phyloP scores from a whole-genome alignment of 257 asterid species.

The Nicotiana tabacum region DNA sequence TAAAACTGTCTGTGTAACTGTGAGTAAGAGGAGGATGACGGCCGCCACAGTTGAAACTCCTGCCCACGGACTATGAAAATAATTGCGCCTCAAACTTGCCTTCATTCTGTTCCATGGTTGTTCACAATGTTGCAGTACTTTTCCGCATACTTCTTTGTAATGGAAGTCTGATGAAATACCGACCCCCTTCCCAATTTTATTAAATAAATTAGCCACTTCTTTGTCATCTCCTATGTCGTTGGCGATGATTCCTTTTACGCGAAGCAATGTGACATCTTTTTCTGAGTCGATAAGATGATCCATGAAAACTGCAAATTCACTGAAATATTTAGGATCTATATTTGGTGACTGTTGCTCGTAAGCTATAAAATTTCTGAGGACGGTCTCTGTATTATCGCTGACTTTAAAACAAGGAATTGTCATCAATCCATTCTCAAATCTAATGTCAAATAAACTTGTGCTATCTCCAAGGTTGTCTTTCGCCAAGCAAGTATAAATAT shows the following conservation, averaged over 20 bases:
- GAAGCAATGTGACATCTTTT: constrained; percentile 11
- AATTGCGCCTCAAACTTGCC: constrained; percentile 17
- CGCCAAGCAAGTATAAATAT: background rate
- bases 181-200: background rate
- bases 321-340: background rate
- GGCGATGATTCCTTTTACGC: background rate
- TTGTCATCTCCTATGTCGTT: constrained; percentile 5
- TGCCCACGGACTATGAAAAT: constrained; percentile 31
- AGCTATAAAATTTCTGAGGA: constrained; percentile 20
- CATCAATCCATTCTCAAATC: background rate
- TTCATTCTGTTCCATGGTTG: constrained; percentile 12
- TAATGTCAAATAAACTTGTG: constrained; percentile 11
- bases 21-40: constrained; percentile 16
- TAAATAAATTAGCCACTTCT: constrained; percentile 3
- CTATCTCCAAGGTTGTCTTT: background rate
- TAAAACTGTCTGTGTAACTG: constrained; percentile 12
- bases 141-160: background rate
- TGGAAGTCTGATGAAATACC: background rate
- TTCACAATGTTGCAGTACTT: constrained; percentile 4
- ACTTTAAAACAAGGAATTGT: constrained; percentile 1
- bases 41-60: constrained; percentile 18
- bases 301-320: constrained; percentile 5
- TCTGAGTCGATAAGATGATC: constrained; percentile 14
- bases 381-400: constrained; percentile 8
- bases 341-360: constrained; percentile 5